Base-by-base conservation (phyloP, 2,329 filamentous ascomycete genomes). In the Calonectria fujianensis region DNA sequence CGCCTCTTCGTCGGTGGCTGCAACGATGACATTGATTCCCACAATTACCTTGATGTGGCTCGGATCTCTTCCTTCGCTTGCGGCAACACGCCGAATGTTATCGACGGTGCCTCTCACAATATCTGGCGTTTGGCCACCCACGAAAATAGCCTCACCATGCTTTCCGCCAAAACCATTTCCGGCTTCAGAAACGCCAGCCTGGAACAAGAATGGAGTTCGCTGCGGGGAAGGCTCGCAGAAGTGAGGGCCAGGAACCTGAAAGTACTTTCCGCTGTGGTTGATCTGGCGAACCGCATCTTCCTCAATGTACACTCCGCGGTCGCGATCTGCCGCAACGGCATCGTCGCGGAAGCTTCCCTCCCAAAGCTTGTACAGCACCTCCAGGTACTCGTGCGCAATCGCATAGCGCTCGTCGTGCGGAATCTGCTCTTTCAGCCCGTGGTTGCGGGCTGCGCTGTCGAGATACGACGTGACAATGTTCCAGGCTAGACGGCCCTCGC, bases 401-500 rank as follows among this genome's bases (percentile, higher is more conserved):
- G 61, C 72, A 32, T 76, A 76, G 45, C 74, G 48, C 41, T 76
- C 72, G 27, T 76, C 74, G 31, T 76, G 74, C 70, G 87, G 84
- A 45, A 89, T 82, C 64, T 87, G 86, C 24, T 87, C 81, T 14
- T 86, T 79, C 0, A 72, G 45, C 9, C 70, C 70, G 24, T 68
- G 70, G 27, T 72, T 72, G 27, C 64, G 54, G 11, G 70, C 70
- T 9, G 70, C 70, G 8, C 64, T 72, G 14, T 72, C 70, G 35
- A 72, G 20, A 48, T 89, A 89, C 16, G 83, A 85, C 0, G 88
- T 89, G 0, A 90, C 88, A 48, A 89, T 87, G 67, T 90, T 90
- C 88, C 88, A 89, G 0, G 82, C 85, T 9, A 85, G 79, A 16
- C 83, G 69, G 1, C 84, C 84, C 39, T 82, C 80, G 7, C 82